These are phyloP conservation scores for Paraphoma chrysanthemicola DNA, from an alignment of 2,329 filamentous ascomycete genomes.

Conservation along the genomic window DNA sequence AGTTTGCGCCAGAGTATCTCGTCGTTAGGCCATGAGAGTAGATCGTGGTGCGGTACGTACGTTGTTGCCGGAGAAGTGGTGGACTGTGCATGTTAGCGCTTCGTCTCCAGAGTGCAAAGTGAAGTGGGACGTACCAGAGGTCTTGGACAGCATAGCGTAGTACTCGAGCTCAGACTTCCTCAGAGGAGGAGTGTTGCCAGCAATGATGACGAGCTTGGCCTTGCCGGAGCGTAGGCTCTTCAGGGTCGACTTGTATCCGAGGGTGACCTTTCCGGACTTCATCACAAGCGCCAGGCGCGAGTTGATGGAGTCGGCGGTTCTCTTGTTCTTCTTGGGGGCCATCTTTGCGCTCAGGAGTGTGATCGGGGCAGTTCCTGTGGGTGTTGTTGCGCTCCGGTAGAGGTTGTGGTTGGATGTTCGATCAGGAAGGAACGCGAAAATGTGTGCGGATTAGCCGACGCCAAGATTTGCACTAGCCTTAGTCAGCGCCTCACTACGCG, in stretches of 20 bases:
- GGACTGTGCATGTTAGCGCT: slow-evolving; percentile 60
- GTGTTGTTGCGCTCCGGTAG: slow-evolving; percentile 46
- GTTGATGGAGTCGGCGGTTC: slow-evolving; percentile 83
- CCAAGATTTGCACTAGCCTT: slow-evolving; percentile 24
- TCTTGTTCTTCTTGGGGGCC: slow-evolving; percentile 80
- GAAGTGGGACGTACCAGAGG: slow-evolving; percentile 54
- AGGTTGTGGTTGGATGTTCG: slow-evolving; percentile 9
- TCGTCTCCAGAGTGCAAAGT: neutral
- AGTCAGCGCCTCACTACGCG: slow-evolving; percentile 1
- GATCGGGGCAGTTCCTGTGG: slow-evolving; percentile 33
- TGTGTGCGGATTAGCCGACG: slow-evolving; percentile 18
- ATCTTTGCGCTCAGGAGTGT: slow-evolving; percentile 59
- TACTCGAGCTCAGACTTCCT: slow-evolving; percentile 97
- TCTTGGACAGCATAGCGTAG: slow-evolving; percentile 74
- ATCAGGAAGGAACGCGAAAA: slow-evolving; percentile 7
- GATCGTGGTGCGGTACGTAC: slow-evolving; percentile 68
- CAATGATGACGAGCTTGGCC: slow-evolving; percentile 97
- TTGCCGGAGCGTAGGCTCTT: slow-evolving; percentile 92
- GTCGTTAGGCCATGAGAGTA: slow-evolving; percentile 49
- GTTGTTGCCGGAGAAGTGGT: slow-evolving; percentile 99
- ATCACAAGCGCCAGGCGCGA: slow-evolving; percentile 71
- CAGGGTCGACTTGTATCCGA: slow-evolving; percentile 88
- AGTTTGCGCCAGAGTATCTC: slow-evolving; percentile 32
- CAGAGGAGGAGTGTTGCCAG: slow-evolving; percentile 95
- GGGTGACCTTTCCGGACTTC: slow-evolving; percentile 80